Evolutionary conservation across 2,329 filamentous ascomycete species (phyloP).

Genomic region (Leptographium wingfieldii): DNA sequence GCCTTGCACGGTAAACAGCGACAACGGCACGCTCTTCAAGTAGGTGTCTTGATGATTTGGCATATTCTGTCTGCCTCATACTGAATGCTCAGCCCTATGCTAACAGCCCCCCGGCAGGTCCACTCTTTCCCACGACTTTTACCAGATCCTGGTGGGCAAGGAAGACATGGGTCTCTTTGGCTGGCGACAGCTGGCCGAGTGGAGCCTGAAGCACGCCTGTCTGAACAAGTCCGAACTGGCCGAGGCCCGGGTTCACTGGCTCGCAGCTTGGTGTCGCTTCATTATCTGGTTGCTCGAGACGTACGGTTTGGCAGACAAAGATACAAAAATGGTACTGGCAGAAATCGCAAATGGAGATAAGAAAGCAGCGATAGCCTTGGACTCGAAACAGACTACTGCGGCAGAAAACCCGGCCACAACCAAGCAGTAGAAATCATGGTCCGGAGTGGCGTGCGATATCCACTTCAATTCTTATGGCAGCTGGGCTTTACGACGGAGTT

Average conservation of each 20-base stretch:
- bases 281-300: constrained; percentile 36
- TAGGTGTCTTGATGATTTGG: constrained; percentile 26
- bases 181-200: constrained; percentile 55
- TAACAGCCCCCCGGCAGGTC: constrained; percentile 32
- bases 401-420: no score
- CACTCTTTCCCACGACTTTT: constrained; percentile 63
- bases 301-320: constrained; percentile 17
- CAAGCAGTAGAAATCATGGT: no score
- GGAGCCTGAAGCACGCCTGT: constrained; percentile 51
- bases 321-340: neutral
- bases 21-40: constrained; percentile 60
- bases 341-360: neutral
- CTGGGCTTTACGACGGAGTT: no score
- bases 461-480: no score
- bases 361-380: neutral
- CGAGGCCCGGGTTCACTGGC: constrained; percentile 33
- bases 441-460: no score
- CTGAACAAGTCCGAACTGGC: constrained; percentile 34
- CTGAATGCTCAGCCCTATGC: neutral
- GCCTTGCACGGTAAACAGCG: constrained; percentile 61
- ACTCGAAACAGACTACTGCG: no score
- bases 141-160: constrained; percentile 60
- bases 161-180: constrained; percentile 54
- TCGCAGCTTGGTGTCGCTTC: constrained; percentile 44
- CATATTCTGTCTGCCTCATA: neutral